Base-by-base conservation (phyloP, 345 rosid genomes). In the Eucalyptus grandis region DNA sequence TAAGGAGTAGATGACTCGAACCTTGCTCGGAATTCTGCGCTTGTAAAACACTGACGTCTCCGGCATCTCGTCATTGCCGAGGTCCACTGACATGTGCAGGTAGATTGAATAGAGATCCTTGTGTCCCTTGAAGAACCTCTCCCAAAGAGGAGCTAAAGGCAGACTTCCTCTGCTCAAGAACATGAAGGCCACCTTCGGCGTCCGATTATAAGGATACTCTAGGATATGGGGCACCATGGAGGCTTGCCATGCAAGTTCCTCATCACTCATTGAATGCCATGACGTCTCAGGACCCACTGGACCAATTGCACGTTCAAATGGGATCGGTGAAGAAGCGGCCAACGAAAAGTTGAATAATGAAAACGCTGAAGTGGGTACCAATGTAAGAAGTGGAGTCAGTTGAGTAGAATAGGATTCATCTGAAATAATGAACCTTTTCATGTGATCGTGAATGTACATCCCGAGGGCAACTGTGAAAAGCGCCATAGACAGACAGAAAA, bases 21-120 rank as follows among this genome's bases (percentile, higher is more conserved):
- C 99, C 99, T 96, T 90, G 90, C 99, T 96, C 30, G 98, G 97
- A 91, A 97, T 94, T 89, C 96, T 93, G 47, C 98, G 89, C 92
- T 94, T 94, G 87, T 91, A 89, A 85, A 90, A 97, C 49, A 95
- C 95, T 22, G 96, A 94, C 49, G 82, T 91, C 65, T 92, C 89
- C 6, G 94, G 95, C 15, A 95, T 94, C 72, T 95, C 91, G 6
- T 90, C 88, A 24, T 53, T 43, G 34, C 22, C 13, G 7, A 94
- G 58, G 83, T 90, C 90, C 69, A 96, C 98, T 91, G 91, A 90
- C 1, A 98, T 94, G 85, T 97, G 99, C 62, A 96, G 93, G 44
- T 96, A 97, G 37, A 97, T 93, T 13, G 90, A 95, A 88, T 95
- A 97, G 46, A 94, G 86, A 47, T 93, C 97, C 89, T 94, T 89